Evolutionary conservation across 345 rosid species (phyloP), one percentile per base, ranked within the genome.

Genomic region (Eucalyptus caleyi): DNA sequence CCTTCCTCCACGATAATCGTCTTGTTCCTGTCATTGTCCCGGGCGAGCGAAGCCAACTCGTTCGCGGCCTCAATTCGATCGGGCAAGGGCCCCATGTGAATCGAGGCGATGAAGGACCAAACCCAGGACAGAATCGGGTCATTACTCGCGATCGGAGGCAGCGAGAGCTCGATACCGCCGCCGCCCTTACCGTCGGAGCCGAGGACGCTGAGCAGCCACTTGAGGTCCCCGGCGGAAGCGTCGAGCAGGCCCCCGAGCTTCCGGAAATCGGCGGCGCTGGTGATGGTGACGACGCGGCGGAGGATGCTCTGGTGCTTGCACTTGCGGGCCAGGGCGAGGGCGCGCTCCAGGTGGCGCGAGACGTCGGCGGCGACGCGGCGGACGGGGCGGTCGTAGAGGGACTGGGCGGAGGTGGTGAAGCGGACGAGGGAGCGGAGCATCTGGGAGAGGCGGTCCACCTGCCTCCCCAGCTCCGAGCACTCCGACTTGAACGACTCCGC

Each of bases 381-480:
- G 86, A 86, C 32, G 77, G 91, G 91, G 42, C 90, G 72, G 86
- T 90, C 90, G 88, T 90, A 90, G 49, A 88, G 59, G 27, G 88
- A 80, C 86, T 37, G 86, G 47, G 87, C 60, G 82, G 91, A 65
- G 90, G 91, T 47, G 53, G 94, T 89, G 77, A 93, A 92, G 15
- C 99, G 96, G 85, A 93, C 95, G 30, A 94, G 91, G 27, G 91
- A 87, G 15, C 97, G 93, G 26, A 96, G 97, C 96, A 93, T 95
- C 50, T 95, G 96, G 49, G 95, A 88, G n/a, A 97, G 95, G 88
- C 94, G 91, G 90, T 94, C 96, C 42, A 93, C 96, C 86, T 93
- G 97, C 85, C 90, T 94, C 2, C 94, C 96, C 14, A 95, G 94
- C 81, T 92, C 95, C 9, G 89, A 88, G 87, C 97, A 94, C 89